Conservation (phyloP, 2,329 filamentous ascomycete genomes). For the Magnaporthiopsis incrustans region DNA sequence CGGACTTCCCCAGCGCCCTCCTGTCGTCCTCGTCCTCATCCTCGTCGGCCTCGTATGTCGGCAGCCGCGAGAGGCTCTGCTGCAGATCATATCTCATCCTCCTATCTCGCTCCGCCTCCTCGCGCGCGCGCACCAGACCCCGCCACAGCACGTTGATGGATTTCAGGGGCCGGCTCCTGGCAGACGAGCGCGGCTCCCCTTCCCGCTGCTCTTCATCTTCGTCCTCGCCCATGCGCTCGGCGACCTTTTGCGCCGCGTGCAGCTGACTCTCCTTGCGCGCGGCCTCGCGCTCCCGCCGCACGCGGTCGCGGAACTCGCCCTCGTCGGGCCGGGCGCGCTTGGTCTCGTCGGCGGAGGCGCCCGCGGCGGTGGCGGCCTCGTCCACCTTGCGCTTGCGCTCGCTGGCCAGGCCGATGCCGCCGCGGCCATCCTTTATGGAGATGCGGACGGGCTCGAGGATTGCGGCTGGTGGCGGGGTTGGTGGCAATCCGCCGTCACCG, state of each 20-base stretch:
- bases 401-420: constrained; percentile 75
- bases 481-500: no score
- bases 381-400: constrained; percentile 72
- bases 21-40: constrained; percentile 67
- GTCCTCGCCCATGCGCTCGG: constrained; percentile 66
- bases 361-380: constrained; percentile 38
- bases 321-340: constrained; percentile 60
- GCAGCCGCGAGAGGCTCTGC: constrained; percentile 45
- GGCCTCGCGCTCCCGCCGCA: constrained; percentile 62
- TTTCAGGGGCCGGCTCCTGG: constrained; percentile 41
- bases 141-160: constrained; percentile 75
- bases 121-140: constrained; percentile 60
- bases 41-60: constrained; percentile 56
- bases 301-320: constrained; percentile 64
- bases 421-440: constrained; percentile 67
- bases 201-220: constrained; percentile 22
- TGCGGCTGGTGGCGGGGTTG: no score
- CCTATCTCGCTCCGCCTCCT: constrained; percentile 61
- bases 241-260: constrained; percentile 71
- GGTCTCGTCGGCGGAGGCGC: constrained; percentile 32
- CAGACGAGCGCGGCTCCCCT: not conserved
- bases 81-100: constrained; percentile 59
- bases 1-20: constrained; percentile 59
- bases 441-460: constrained; percentile 68
- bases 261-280: constrained; percentile 61